These are phyloP conservation scores for Xylaria sp. DNA, from an alignment of 2,329 filamentous ascomycete genomes.

Conservation along the genomic window DNA sequence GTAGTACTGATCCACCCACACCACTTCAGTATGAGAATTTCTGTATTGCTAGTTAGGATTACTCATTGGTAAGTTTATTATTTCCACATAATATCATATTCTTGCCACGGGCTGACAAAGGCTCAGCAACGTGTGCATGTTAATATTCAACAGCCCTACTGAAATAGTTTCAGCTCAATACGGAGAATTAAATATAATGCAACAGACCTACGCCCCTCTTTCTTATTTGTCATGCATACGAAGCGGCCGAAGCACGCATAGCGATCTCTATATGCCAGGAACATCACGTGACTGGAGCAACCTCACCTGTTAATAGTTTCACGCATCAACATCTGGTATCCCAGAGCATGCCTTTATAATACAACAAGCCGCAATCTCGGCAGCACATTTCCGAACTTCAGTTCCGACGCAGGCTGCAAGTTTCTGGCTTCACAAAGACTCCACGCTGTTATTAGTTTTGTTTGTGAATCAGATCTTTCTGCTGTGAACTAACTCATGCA, in stretches of 20 bases:
- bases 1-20: no score
- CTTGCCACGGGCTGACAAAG: no score
- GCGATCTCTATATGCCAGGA: background rate
- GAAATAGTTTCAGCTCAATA: background rate
- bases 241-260: background rate
- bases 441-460: background rate
- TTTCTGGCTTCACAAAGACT: background rate
- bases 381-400: background rate
- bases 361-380: background rate
- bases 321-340: background rate
- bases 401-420: no score
- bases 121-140: background rate
- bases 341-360: background rate
- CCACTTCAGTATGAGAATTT: no score
- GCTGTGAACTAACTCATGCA: background rate
- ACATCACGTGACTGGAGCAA: constrained; percentile 14
- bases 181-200: background rate
- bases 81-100: no score
- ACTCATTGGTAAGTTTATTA: no score
- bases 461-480: background rate
- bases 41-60: no score
- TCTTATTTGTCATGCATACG: background rate
- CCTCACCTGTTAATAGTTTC: background rate
- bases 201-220: background rate
- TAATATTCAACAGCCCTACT: background rate